These are phyloP conservation scores for Didymella segeticola DNA, from an alignment of 2,329 filamentous ascomycete genomes.

Conservation along the genomic window DNA sequence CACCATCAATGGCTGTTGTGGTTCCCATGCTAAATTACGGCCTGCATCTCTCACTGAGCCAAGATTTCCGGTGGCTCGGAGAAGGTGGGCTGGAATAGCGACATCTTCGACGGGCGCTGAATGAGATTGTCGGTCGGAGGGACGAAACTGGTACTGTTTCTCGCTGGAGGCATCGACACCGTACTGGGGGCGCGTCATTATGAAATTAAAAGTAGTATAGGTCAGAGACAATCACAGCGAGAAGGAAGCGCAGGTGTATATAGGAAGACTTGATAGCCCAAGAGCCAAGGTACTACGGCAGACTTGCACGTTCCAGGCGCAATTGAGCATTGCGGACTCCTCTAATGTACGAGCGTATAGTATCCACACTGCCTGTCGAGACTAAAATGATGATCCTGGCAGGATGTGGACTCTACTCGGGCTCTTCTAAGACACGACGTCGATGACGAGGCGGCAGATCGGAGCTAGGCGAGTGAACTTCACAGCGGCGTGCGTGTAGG, in stretches of 20 bases:
- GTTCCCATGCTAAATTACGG: conserved; percentile 22
- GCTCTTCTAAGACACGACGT: neutral
- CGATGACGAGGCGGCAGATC: conserved; percentile 8
- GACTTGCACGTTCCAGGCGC: conserved; percentile 13
- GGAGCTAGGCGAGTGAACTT: conserved; percentile 4
- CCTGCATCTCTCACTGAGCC: conserved; percentile 24
- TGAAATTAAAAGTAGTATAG: conserved; percentile 8
- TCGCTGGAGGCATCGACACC: neutral
- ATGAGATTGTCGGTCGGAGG: conserved; percentile 12
- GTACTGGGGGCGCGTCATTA: conserved; percentile 11
- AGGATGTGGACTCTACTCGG: conserved; percentile 1
- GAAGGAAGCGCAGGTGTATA: conserved; percentile 8
- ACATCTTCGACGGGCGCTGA: conserved; percentile 24
- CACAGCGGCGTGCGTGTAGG: neutral
- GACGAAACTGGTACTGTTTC: conserved; percentile 9
- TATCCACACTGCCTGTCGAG: conserved; percentile 4
- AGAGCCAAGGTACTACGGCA: conserved; percentile 5
- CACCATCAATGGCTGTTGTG: conserved; percentile 20
- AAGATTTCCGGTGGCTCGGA: conserved; percentile 24
- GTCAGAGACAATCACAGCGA: neutral
- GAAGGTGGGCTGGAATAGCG: conserved; percentile 30
- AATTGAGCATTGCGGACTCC: conserved; percentile 15
- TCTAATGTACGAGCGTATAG: conserved; percentile 5
- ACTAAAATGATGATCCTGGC: neutral
- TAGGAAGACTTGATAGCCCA: neutral